Evolutionary conservation across 179 eudicot species (phyloP).

Genomic region (Silene vulgaris): DNA sequence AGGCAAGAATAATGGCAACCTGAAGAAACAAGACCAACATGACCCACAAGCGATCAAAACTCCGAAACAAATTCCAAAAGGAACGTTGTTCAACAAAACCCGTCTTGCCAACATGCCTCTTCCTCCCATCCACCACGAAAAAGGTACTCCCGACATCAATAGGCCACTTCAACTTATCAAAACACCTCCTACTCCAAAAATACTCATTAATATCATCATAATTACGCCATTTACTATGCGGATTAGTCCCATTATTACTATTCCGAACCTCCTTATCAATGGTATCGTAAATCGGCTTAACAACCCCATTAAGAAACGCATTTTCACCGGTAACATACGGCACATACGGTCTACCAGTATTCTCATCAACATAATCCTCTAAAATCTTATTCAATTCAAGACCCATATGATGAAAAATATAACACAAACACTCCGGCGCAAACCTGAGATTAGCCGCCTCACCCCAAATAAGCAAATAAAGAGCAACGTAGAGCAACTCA

Average conservation of each 20-base stretch:
- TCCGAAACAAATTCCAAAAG: conserved; percentile 71
- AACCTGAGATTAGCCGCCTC: conserved; percentile 77
- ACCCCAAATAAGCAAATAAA: conserved; percentile 77
- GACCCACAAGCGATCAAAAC: conserved; percentile 82
- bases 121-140: conserved; percentile 49
- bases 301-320: conserved; percentile 48
- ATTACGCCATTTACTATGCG: conserved; percentile 81
- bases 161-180: conserved; percentile 78
- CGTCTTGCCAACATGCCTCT: conserved; percentile 73
- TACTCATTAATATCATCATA: conserved; percentile 92
- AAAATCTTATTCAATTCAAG: conserved; percentile 67
- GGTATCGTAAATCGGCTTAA: conserved; percentile 72
- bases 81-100: conserved; percentile 93
- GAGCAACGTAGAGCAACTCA: conserved; percentile 56
- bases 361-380: conserved; percentile 77
- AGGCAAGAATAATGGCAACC: conserved; percentile 70
- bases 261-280: conserved; percentile 58
- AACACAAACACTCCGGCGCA: conserved; percentile 67
- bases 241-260: conserved; percentile 72
- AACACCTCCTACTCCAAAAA: conserved; percentile 90
- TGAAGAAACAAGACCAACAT: conserved; percentile 78
- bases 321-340: conserved; percentile 60
- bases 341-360: conserved; percentile 61
- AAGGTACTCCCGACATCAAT: conserved; percentile 65
- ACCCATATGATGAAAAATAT: conserved; percentile 74